Evolutionary conservation across 139 green algal genomes (phyloP), one percentile per base, ranked within the genome.

Genomic region (Zygnema circumcarinatum): DNA sequence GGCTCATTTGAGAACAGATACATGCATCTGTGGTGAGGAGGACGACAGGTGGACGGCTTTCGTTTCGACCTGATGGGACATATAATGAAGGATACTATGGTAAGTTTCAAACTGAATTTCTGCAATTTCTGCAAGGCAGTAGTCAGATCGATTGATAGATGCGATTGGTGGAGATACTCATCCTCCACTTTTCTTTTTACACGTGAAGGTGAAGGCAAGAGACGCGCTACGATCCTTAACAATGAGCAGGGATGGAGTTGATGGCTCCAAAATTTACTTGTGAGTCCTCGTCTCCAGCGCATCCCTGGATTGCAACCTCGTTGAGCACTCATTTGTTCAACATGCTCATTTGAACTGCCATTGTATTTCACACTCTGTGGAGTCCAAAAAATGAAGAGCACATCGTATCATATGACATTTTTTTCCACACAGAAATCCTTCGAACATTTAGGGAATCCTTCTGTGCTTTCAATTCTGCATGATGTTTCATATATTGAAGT

Each of bases 41-140:
- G 47, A 62, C 16, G 47, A 25, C 88, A 94, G 92, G 83, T 96
- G 38, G 93, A 95, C 79, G 93, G 94, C 35, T 95, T 95, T 90
- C 90, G 95, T 41, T 97, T 97, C 76, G 94, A 98, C 90, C 96
- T 97, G 88, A 97, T 97, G 95, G 95, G 96, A 35, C 94, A 97
- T 89, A 79, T 97, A 31, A 94, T 96, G 91, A 88, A 92, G 83
- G 88, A 47, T 83, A 97, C 94, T 21, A 95, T 97, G 93, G 36
- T 82, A 38, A 93, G 92, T 79, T 92, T 82, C 47, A 62, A 25
- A 16, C 47, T 62, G 47, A 62, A n/a, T n/a, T n/a, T n/a, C n/a
- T n/a, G n/a, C 16, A 16, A 16, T 62, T 62, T 62, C 16, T 62
- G 47, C 47, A 62, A 62, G 47, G 7, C 47, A 62, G 47, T 7